phyloP scores from a whole-genome alignment of 805 yeast species.

The Lachancea kluyveri region DNA sequence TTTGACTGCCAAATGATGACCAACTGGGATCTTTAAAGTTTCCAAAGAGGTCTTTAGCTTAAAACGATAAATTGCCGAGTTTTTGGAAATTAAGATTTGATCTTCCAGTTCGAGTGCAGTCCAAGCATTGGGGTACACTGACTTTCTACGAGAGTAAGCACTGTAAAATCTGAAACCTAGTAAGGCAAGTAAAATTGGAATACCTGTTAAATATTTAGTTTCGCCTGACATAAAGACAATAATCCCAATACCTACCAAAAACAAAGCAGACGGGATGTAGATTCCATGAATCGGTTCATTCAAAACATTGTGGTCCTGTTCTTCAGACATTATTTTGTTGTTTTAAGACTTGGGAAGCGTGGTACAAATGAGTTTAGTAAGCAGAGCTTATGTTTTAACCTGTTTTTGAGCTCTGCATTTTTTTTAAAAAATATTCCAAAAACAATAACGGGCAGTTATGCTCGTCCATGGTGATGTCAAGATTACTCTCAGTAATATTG shows the following conservation, averaged over 20 bases:
- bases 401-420: no score
- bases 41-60: conserved; percentile 56
- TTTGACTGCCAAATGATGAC: conserved; percentile 64
- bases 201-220: conserved; percentile 24
- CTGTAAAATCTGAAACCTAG: conserved; percentile 30
- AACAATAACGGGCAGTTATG: no score
- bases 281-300: conserved; percentile 73
- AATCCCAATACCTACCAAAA: conserved; percentile 54
- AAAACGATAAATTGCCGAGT: conserved; percentile 69
- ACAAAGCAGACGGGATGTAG: conserved; percentile 59
- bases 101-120: conserved; percentile 63
- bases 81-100: conserved; percentile 64
- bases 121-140: conserved; percentile 50
- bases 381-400: no score
- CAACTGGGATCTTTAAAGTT: conserved; percentile 60
- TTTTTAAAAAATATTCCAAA: no score
- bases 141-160: conserved; percentile 36
- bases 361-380: no score
- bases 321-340: conserved; percentile 14
- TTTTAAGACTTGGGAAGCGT: no score
- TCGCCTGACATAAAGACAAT: conserved; percentile 39
- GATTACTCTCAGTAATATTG: no score
- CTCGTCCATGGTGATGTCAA: no score
- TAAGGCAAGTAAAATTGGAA: conserved; percentile 36
- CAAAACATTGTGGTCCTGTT: conserved; percentile 46